Conservation (phyloP, 768 basidiomycete species). For the Phylloporus sp. region DNA sequence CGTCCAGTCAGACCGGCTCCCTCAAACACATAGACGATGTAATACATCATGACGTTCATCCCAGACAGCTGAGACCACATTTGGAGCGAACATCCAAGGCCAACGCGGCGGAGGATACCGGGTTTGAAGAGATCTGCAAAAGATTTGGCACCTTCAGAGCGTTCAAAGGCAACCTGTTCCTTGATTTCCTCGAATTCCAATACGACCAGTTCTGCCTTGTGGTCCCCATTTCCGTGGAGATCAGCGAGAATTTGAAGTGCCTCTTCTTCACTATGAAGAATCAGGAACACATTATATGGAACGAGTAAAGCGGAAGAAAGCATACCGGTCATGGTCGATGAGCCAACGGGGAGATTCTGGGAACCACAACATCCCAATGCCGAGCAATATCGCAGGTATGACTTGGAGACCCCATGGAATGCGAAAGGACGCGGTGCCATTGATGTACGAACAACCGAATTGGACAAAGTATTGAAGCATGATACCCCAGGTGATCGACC, state of each 20-base stretch:
- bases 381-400: conserved; percentile 71
- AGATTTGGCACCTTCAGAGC: conserved; percentile 67
- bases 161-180: conserved; percentile 54
- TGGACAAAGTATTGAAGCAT: conserved; percentile 72
- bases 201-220: conserved; percentile 55
- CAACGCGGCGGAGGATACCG: conserved; percentile 65
- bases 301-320: background rate
- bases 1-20: conserved; percentile 73
- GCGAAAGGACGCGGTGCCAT: conserved; percentile 69
- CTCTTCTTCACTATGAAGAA: conserved; percentile 38
- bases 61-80: conserved; percentile 78
- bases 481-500: conserved; percentile 79
- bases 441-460: conserved; percentile 66
- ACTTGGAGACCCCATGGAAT: conserved; percentile 79
- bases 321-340: conserved; percentile 54
- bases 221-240: conserved; percentile 61
- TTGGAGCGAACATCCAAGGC: conserved; percentile 66
- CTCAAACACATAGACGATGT: conserved; percentile 64
- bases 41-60: conserved; percentile 79
- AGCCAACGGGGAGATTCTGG: conserved; percentile 73
- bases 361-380: conserved; percentile 62
- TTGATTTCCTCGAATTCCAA: conserved; percentile 70
- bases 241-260: conserved; percentile 72
- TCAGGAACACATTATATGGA: background rate
- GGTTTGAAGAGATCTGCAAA: conserved; percentile 63